These are phyloP conservation scores for Rhizopogon rudus DNA, from an alignment of 768 basidiomycete genomes.

Conservation along the genomic window DNA sequence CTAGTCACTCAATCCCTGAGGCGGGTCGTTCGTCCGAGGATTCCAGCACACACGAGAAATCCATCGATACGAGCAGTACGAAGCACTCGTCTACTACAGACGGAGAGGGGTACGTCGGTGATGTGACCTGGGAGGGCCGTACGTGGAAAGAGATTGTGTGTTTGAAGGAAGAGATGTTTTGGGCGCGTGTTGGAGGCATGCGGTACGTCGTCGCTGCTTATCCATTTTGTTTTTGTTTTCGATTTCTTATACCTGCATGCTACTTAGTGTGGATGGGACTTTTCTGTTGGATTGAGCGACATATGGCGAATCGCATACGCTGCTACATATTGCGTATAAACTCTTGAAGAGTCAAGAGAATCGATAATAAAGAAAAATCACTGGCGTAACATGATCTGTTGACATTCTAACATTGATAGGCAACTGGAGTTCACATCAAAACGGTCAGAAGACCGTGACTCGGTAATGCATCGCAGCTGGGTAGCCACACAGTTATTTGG, in stretches of 20 bases:
- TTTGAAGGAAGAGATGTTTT: conserved; percentile 82
- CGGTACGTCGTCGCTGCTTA: conserved; percentile 12
- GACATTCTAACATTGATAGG: too few species aligned
- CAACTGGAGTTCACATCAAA: too few species aligned
- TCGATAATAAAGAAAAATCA: too few species aligned
- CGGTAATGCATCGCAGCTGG: too few species aligned
- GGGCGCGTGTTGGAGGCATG: conserved; percentile 67
- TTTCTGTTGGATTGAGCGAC: too few species aligned
- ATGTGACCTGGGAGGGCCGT: conserved; percentile 79
- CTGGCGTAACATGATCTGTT: too few species aligned
- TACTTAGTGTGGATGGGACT: too few species aligned
- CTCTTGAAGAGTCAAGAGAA: too few species aligned
- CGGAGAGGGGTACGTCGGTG: conserved; percentile 48
- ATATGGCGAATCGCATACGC: too few species aligned
- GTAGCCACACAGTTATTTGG: too few species aligned
- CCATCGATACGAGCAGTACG: conserved; percentile 18
- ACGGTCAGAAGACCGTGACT: too few species aligned
- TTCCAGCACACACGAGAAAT: conserved; percentile 4
- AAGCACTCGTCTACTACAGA: conserved; percentile 21
- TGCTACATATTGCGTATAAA: too few species aligned
- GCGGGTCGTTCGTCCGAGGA: neutral
- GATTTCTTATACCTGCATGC: neutral
- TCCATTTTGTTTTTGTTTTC: neutral
- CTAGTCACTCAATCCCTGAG: neutral
- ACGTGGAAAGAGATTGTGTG: conserved; percentile 76